These are phyloP conservation scores for Flagelloscypha sp. DNA, from an alignment of 768 basidiomycete genomes.

Conservation along the genomic window DNA sequence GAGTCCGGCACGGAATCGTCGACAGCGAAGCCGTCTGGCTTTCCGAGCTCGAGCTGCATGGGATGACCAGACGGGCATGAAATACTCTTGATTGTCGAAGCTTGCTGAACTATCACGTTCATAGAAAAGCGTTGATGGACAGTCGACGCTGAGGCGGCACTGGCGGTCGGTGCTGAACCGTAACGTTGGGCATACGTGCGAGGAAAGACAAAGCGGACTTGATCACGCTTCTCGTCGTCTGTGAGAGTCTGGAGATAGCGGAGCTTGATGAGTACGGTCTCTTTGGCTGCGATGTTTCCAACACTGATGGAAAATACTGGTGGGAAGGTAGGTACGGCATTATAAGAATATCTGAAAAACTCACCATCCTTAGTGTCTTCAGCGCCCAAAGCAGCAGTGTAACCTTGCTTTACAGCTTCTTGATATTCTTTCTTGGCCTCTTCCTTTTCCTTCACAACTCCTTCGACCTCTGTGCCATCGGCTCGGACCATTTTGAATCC, in stretches of 20 bases:
- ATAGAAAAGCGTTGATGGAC: constrained; percentile 30
- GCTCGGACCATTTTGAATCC: constrained; percentile 41
- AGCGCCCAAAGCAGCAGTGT: constrained; percentile 36
- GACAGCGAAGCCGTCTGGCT: constrained; percentile 26
- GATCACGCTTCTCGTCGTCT: constrained; percentile 38
- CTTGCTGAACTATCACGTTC: constrained; percentile 39
- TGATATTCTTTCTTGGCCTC: constrained; percentile 33
- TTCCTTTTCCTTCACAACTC: constrained; percentile 40
- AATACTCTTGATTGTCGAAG: constrained; percentile 31
- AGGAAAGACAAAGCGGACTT: constrained; percentile 51
- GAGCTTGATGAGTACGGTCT: constrained; percentile 27
- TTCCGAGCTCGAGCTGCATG: constrained; percentile 26
- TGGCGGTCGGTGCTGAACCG: constrained; percentile 32
- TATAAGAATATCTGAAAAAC: constrained; percentile 12
- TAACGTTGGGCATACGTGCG: constrained; percentile 43
- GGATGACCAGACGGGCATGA: constrained; percentile 28
- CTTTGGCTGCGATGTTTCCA: constrained; percentile 38
- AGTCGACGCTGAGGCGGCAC: constrained; percentile 23
- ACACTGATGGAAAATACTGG: constrained; percentile 52
- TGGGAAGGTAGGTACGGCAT: neutral
- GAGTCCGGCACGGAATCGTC: constrained; percentile 30
- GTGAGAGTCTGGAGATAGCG: constrained; percentile 48
- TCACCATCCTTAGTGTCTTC: constrained; percentile 45
- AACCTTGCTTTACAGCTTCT: constrained; percentile 30
- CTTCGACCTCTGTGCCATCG: constrained; percentile 34